These are phyloP conservation scores for Penicillium pulvis DNA, from an alignment of 495 filamentous ascomycete species.

Conservation along the genomic window DNA sequence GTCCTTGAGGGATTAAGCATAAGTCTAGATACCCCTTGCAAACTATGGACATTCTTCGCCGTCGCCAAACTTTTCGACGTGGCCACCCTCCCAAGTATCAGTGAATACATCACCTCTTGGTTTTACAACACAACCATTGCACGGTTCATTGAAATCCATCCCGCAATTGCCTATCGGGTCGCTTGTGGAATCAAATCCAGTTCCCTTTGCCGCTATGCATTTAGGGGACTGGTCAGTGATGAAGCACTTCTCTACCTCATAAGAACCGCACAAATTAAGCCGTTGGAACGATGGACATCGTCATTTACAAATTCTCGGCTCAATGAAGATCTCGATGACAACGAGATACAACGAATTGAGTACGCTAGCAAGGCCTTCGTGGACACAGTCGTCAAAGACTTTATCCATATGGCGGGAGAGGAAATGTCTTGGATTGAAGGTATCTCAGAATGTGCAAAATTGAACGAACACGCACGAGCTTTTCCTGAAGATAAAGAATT, in stretches of 20 bases:
- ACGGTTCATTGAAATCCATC: slow-evolving; percentile 49
- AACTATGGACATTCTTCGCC: slow-evolving; percentile 63
- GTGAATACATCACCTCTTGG: slow-evolving; percentile 47
- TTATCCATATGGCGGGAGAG: slow-evolving; percentile 35
- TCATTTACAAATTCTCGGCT: slow-evolving; percentile 23
- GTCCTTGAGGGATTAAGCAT: slow-evolving; percentile 52
- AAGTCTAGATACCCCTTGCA: slow-evolving; percentile 63
- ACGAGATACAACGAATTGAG: slow-evolving; percentile 49
- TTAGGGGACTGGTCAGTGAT: slow-evolving; percentile 50
- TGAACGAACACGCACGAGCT: slow-evolving; percentile 16
- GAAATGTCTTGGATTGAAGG: slow-evolving; percentile 47
- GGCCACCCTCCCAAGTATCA: slow-evolving; percentile 33
- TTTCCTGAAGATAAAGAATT: slow-evolving; percentile 9
- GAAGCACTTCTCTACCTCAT: slow-evolving; percentile 43
- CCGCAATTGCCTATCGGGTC: slow-evolving; percentile 48
- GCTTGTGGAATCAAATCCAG: slow-evolving; percentile 43
- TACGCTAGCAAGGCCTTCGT: slow-evolving; percentile 52
- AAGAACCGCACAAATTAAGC: slow-evolving; percentile 6
- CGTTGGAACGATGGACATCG: slow-evolving; percentile 21
- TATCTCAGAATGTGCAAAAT: slow-evolving; percentile 29
- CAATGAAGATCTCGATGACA: slow-evolving; percentile 42
- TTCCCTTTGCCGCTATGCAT: slow-evolving; percentile 46
- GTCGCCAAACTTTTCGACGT: slow-evolving; percentile 61
- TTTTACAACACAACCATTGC: slow-evolving; percentile 45
- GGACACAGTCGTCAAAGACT: slow-evolving; percentile 34